A percentile compares a stretch with the other conserved stretches of the same genome.
phyloP scores from a whole-genome alignment of 208 protist genomes.

The Crithidia mellificae region DNA sequence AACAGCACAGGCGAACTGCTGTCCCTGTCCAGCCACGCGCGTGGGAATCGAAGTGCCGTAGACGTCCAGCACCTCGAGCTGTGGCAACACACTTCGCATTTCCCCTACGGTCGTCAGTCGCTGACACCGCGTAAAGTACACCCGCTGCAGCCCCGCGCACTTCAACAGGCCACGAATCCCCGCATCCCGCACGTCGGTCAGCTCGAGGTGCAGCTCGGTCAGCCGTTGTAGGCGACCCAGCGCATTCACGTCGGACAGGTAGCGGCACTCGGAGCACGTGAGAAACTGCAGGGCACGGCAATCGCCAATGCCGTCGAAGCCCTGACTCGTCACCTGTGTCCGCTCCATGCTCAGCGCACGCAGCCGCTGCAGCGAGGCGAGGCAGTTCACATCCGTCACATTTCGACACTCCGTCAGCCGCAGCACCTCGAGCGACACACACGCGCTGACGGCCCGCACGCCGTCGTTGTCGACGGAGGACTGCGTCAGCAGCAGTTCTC shows the following conservation, averaged over 20 bases:
- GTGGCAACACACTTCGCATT: slow-evolving; percentile 37
- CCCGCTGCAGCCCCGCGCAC: slow-evolving; percentile 52
- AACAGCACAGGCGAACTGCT: slow-evolving; percentile 57
- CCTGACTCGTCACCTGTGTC: slow-evolving; percentile 58
- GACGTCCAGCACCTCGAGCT: slow-evolving; percentile 72
- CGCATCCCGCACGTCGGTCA: slow-evolving; percentile 46
- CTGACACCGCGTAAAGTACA: slow-evolving; percentile 71
- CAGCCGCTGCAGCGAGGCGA: slow-evolving; percentile 42
- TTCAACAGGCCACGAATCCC: slow-evolving; percentile 51
- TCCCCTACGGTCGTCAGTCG: slow-evolving; percentile 51
- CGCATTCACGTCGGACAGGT: slow-evolving; percentile 64
- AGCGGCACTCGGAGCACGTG: slow-evolving; percentile 64
- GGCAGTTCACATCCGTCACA: slow-evolving; percentile 56
- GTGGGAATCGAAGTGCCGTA: slow-evolving; percentile 79
- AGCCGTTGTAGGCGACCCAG: slow-evolving; percentile 47
- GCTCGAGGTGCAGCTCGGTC: slow-evolving; percentile 57
- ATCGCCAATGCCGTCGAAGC: slow-evolving; percentile 49
- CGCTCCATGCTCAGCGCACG: slow-evolving; percentile 54
- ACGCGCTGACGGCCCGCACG: slow-evolving; percentile 40
- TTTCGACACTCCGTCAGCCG: slow-evolving; percentile 50
- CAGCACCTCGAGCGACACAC: slow-evolving; percentile 45
- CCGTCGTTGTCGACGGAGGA: slow-evolving; percentile 51
- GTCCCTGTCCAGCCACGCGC: slow-evolving; percentile 48
- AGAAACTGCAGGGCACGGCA: slow-evolving; percentile 52
- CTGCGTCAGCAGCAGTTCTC: slow-evolving; percentile 33